phyloP scores from a whole-genome alignment of 2,329 filamentous ascomycete genomes.

The Ascochyta koolunga region DNA sequence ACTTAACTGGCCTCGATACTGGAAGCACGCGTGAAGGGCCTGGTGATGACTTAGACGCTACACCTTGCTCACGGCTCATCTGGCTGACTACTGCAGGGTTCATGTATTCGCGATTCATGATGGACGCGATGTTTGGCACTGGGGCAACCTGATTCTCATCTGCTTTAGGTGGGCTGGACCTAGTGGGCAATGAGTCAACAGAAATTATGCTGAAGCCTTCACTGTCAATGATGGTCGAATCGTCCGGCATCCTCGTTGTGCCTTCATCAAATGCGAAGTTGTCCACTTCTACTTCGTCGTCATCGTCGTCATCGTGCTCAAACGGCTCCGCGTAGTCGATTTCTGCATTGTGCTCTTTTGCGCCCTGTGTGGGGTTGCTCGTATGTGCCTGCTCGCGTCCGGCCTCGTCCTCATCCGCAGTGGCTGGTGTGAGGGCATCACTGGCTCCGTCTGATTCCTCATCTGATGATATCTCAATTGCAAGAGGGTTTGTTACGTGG shows the following conservation, averaged over 20 bases:
- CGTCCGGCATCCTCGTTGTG: slow-evolving; percentile 47
- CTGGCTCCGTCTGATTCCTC: slow-evolving; percentile 31
- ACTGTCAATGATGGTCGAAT: slow-evolving; percentile 55
- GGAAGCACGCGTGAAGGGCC: slow-evolving; percentile 8
- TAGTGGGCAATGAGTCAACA: slow-evolving; percentile 53
- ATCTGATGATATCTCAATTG: slow-evolving; percentile 26
- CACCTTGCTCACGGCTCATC: background rate
- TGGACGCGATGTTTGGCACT: slow-evolving; percentile 10
- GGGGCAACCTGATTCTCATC: slow-evolving; percentile 11
- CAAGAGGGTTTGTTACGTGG: slow-evolving; percentile 25
- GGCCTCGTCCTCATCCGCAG: slow-evolving; percentile 30
- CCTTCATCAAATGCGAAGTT: slow-evolving; percentile 40
- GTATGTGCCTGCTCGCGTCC: background rate
- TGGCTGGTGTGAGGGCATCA: slow-evolving; percentile 33
- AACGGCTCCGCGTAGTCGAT: slow-evolving; percentile 6
- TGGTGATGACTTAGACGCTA: slow-evolving; percentile 11
- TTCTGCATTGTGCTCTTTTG: background rate
- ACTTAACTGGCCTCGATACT: slow-evolving; percentile 7
- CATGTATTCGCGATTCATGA: slow-evolving; percentile 23
- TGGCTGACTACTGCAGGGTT: slow-evolving; percentile 7
- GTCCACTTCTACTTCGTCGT: slow-evolving; percentile 29
- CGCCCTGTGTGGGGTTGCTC: background rate
- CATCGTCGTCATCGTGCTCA: slow-evolving; percentile 21
- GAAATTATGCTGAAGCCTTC: slow-evolving; percentile 60
- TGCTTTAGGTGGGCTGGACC: slow-evolving; percentile 34